These are phyloP conservation scores for Aureobasidium uvarum DNA, from an alignment of 2,329 filamentous ascomycete species.

Conservation along the genomic window DNA sequence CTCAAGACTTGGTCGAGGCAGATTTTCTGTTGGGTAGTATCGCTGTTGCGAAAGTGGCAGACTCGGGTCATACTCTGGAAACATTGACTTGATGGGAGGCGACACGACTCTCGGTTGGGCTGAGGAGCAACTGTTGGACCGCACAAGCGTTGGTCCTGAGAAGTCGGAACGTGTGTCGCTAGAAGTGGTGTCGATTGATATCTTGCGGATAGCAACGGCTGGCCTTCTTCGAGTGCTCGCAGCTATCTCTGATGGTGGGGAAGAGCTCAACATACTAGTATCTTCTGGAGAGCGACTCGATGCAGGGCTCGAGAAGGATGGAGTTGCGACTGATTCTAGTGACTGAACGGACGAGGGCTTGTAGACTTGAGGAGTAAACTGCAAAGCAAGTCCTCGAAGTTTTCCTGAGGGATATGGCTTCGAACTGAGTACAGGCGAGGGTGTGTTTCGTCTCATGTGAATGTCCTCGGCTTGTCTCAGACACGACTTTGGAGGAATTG, in stretches of 20 bases:
- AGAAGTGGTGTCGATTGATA: slow-evolving; percentile 11
- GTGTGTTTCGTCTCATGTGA: slow-evolving; percentile 12
- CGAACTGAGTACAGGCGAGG: slow-evolving; percentile 7
- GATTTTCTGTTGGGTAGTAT: slow-evolving; percentile 57
- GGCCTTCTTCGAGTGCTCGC: not conserved
- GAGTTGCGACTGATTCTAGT: not conserved
- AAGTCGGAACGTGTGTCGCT: slow-evolving; percentile 12
- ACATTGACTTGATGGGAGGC: slow-evolving; percentile 65
- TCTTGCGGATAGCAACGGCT: slow-evolving; percentile 9
- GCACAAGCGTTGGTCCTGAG: slow-evolving; percentile 25
- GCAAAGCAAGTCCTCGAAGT: slow-evolving; percentile 17
- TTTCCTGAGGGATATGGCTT: not conserved
- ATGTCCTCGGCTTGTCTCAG: slow-evolving; percentile 13
- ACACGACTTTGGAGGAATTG: slow-evolving; percentile 23
- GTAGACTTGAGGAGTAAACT: not conserved
- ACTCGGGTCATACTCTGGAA: slow-evolving; percentile 69
- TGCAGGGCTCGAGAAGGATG: not conserved
- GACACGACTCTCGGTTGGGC: slow-evolving; percentile 31
- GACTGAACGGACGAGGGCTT: not conserved
- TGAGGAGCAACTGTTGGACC: slow-evolving; percentile 23
- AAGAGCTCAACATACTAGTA: not conserved
- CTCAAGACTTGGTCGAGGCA: slow-evolving; percentile 8
- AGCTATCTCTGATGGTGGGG: not conserved
- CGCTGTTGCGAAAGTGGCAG: slow-evolving; percentile 65
- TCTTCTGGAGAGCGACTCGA: not conserved